Base-by-base conservation (phyloP, 1,284 basidiomycete species). In the Cryptococcus sp. region DNA sequence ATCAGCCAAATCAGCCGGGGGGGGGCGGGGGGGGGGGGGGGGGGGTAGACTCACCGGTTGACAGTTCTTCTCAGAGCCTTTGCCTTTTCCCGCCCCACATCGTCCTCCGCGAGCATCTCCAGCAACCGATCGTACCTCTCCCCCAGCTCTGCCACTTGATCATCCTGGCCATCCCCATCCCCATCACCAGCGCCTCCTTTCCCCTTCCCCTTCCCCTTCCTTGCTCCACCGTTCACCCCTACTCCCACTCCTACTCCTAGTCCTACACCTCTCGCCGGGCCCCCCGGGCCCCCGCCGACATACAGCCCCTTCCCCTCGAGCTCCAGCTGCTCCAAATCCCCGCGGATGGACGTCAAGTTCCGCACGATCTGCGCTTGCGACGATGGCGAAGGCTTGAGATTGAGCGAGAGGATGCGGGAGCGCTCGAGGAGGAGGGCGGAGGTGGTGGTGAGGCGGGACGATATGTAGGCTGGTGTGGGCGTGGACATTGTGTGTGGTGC, bases 401-500 rank as follows among this genome's bases (percentile, higher is more conserved):
- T 69, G 24, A 78, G 68, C 0, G 70, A 71, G 51, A 77, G 53
- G 47, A 78, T 68, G 20, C 76, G 73, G 4, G 69, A 69, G 46
- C 76, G 67, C 56, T 78, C 76, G 47, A 78, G 66, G 2, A 78
- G 65, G 52, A 73, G 68, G 8, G 71, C 59, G 16, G 75, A 75
- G 24, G 72, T 68, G n/a, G 72, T 68, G 4, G 73, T 75, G 8
- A 77, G 67, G 23, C 72, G 65, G 40, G 67, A 66, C 3, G 67
- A 70, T 47, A 73, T 57, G 16, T 67, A 62, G n/a, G 65, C 54
- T 18, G 67, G 56, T 18, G 64, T 53, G 21, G 64, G 47, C 44
- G 57, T 56, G 44, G 55, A 54, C 56, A 61, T 62, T 12, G 39
- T 52, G 28, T 20, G 46, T 9, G 28, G 28, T 9, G 9, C n/a